Evolutionary conservation across 164 flowering plant genomes (phyloP).

Genomic region (Kalanchoe fedtschenkoi): DNA sequence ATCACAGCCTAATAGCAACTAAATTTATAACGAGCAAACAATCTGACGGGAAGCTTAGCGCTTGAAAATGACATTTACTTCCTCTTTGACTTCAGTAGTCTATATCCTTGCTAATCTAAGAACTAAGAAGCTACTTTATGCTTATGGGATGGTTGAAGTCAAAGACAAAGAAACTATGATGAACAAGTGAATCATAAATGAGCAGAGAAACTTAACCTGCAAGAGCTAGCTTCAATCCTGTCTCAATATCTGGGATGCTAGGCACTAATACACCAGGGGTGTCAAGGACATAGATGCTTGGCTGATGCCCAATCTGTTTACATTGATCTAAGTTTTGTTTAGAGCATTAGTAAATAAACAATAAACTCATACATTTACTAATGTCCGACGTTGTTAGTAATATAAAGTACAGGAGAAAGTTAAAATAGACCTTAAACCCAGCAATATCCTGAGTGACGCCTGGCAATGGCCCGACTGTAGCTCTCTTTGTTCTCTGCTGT

Average conservation of each 20-base stretch:
- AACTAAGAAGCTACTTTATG: too few relatives aligned
- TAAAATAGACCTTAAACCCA: slow-evolving; percentile 67
- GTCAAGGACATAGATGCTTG: slow-evolving; percentile 92
- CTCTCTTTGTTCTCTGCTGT: slow-evolving; percentile 80
- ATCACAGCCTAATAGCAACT: neutral
- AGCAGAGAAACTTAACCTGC: slow-evolving; percentile 37
- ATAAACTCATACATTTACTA: neutral
- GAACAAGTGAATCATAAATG: neutral
- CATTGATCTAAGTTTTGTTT: slow-evolving; percentile 8
- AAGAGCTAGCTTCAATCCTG: slow-evolving; percentile 83
- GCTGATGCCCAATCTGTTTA: slow-evolving; percentile 86
- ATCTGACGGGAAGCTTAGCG: neutral
- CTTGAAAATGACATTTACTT: neutral
- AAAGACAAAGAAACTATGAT: neutral
- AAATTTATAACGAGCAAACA: neutral
- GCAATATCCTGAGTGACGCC: slow-evolving; percentile 99
- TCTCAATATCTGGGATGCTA: slow-evolving; percentile 79
- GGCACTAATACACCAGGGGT: slow-evolving; percentile 95
- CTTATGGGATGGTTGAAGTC: too few relatives aligned
- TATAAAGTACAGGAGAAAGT: neutral
- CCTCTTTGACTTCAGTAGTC: neutral
- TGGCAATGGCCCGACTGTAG: slow-evolving; percentile 90
- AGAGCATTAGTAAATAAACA: neutral
- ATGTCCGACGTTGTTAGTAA: too few relatives aligned
- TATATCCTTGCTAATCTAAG: too few relatives aligned